Evolutionary conservation across 805 yeast genomes (phyloP), one percentile per base, ranked within the genome.

Genomic region (Metschnikowia hibisci): DNA sequence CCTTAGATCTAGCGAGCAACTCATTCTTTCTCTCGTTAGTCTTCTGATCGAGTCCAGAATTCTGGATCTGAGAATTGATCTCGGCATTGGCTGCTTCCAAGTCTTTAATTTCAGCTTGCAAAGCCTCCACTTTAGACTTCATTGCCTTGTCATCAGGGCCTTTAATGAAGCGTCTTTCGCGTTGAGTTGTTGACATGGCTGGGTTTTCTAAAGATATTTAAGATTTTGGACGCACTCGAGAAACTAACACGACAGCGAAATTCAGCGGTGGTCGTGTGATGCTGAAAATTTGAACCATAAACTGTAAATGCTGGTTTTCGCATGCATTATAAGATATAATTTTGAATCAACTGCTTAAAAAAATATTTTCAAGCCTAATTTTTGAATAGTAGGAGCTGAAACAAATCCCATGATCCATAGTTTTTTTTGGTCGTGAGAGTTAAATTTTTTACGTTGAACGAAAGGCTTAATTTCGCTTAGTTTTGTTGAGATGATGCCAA

Each of bases 111-210:
- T 83, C 82, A 31, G 73, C 73, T 48, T 78, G 77, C 53, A 83
- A 64, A 47, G 69, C 69, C 29, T 72, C 76, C 48, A 84, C 58
- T 51, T 76, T 73, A 48, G 73, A 76, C 61, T 84, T 85, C 65
- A 82, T 74, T 43, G 71, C 80, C 47, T 74, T 67, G 56, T 74
- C 78, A 64, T 86, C 93, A 37, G 95, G 95, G 58, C 84, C 80
- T 64, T 84, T 84, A 65, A 83, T 76, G 62, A 73, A 80, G 48
- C 73, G 75, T 66, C 78, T 75, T 39, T 53, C 48, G 30, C 67
- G 62, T 45, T 52, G 52, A 44, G 53, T 44, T 34, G 52, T 37
- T 20, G 53, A 48, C 61, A 15, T 51, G 12, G 13, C 32, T 31
- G 22, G 22, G 40, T 20, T 28, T 14, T 37, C 16, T 29, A 29